Evolutionary conservation across 306 rosid species (phyloP), one percentile per base, ranked within the genome.

Genomic region (Abrus pulchellus): DNA sequence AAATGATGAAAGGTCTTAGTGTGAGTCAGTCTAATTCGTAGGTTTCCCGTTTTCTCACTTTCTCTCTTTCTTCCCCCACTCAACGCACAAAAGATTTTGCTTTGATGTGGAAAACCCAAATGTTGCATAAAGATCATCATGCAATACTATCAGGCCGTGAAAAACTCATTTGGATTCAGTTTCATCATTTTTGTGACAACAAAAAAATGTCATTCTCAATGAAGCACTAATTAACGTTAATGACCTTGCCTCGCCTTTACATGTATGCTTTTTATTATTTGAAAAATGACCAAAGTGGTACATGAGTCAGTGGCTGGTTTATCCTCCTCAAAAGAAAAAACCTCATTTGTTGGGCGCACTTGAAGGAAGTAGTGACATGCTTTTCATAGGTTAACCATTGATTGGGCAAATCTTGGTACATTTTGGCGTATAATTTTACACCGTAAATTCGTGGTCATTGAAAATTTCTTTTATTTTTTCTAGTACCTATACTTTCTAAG

Each of bases 201-300:
- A 6, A 48, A 48, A 79, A 80, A 4, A 5, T 80, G 85, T 43
- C 76, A 76, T 80, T 76, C 85, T 86, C 84, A 76, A 80, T 76
- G 81, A 80, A 72, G 78, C 85, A 80, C 80, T 72, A 76, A 41
- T 69, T 61, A 41, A 62, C 14, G 68, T 80, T 62, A 81, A 83
- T 80, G 80, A 75, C 66, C n/a, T 63, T 62, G 55, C 69, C 83
- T 79, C 73, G 1, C 63, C 34, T 77, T 79, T 36, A 36, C 4
- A 36, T 36, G 34, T 71, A 76, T 86, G 61, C 63, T 55, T 82
- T 20, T 76, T 70, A 59, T 56, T 72, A 13, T 66, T 20, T 76
- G 83, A 86, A 83, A 83, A 83, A 82, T 71, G 81, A 86, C 83
- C 61, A 75, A 80, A 84, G 72, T 80, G 85, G 85, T 55, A 70